phyloP scores from a whole-genome alignment of 2,329 filamentous ascomycete species.

The Pseudogymnoascus sp. region DNA sequence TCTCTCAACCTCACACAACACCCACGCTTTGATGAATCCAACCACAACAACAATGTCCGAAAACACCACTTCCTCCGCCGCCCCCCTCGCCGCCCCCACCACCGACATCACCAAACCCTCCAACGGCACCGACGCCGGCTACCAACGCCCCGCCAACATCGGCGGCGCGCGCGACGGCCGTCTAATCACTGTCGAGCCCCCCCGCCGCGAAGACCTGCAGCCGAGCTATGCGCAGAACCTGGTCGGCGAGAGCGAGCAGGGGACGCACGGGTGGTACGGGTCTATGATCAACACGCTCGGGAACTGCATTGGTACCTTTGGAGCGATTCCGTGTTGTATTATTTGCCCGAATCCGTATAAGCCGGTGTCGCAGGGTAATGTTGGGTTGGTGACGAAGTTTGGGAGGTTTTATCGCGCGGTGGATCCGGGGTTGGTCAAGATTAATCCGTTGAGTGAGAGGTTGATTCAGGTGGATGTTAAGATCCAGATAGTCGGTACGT shows the following conservation, averaged over 20 bases:
- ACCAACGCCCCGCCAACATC: neutral
- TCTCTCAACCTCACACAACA: neutral
- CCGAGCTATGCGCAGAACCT: constrained; percentile 59
- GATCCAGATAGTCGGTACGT: constrained; percentile 79
- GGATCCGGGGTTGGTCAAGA: constrained; percentile 91
- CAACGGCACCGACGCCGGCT: neutral
- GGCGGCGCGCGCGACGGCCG: constrained; percentile 23
- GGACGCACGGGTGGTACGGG: constrained; percentile 80
- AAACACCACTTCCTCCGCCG: neutral
- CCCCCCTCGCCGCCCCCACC: neutral
- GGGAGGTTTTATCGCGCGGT: constrained; percentile 91
- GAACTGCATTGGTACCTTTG: constrained; percentile 62
- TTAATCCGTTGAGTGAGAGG: constrained; percentile 89
- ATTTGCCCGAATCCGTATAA: constrained; percentile 95
- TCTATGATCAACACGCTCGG: constrained; percentile 76
- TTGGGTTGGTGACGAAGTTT: constrained; percentile 92
- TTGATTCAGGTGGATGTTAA: constrained; percentile 95
- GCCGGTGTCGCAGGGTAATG: constrained; percentile 82
- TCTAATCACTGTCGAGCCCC: constrained; percentile 67
- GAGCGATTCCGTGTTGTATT: constrained; percentile 85
- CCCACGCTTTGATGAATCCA: neutral
- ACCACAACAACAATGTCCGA: neutral
- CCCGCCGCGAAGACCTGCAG: constrained; percentile 72
- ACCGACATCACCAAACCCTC: neutral
- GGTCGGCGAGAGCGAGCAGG: constrained; percentile 54